Percentiles rank a stretch among this genome's conserved stretches.
Evolutionary conservation across 257 asterid species (phyloP).

Genomic region (Datura wrightii): DNA sequence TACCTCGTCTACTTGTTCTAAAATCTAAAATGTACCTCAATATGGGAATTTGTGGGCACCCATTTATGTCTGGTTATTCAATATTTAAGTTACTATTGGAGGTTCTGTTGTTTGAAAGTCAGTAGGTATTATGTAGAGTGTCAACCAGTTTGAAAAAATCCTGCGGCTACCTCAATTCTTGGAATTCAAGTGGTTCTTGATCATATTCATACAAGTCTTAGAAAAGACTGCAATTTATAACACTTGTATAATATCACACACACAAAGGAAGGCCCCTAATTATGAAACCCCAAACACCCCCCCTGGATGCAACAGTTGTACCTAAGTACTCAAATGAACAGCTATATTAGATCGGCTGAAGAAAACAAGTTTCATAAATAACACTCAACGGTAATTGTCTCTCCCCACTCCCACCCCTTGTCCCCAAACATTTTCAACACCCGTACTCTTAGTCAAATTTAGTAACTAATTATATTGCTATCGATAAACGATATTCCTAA

Average conservation of each 20-base stretch:
- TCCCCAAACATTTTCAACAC: neutral
- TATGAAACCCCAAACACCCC: neutral
- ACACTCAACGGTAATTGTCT: no score
- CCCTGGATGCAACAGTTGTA: neutral
- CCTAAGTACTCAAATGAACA: neutral
- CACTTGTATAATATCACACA: neutral
- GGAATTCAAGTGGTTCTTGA: neutral
- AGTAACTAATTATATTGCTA: no score
- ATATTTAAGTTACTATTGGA: neutral
- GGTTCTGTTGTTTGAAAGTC: neutral
- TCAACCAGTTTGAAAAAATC: neutral
- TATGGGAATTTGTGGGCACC: constrained; percentile 20
- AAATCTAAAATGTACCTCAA: neutral
- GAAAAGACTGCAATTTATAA: neutral
- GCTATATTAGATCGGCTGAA: neutral
- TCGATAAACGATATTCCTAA: no score
- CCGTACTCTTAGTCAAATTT: no score
- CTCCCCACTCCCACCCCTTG: no score
- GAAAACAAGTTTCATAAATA: neutral
- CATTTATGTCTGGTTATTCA: neutral
- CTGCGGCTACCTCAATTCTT: neutral
- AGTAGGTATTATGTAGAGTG: neutral
- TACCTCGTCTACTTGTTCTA: neutral
- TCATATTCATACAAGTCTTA: neutral
- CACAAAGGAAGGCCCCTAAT: neutral